phyloP scores from a whole-genome alignment of 768 basidiomycete genomes.

The Suillus brevipes region DNA sequence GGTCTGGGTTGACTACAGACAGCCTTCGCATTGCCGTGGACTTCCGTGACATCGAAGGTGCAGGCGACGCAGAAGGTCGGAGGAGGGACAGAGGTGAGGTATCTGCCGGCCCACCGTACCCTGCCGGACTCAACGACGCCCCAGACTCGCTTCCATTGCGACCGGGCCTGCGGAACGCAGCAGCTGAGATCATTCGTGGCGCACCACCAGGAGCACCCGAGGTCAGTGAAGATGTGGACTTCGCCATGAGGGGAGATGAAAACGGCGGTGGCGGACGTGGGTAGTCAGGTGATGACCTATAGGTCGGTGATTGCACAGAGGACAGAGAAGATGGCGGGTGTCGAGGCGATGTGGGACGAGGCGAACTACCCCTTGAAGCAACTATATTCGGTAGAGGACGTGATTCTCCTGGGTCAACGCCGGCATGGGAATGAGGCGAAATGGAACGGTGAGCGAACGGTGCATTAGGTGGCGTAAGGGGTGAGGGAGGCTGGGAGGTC shows the following conservation, averaged over 20 bases:
- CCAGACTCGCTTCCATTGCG: slow-evolving; percentile 24
- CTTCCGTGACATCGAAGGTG: slow-evolving; percentile 11
- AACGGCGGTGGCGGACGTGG: slow-evolving; percentile 38
- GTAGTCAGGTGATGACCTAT: slow-evolving; percentile 50
- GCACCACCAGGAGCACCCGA: slow-evolving; percentile 30
- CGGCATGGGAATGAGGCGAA: slow-evolving; percentile 39
- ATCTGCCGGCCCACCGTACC: slow-evolving; percentile 35
- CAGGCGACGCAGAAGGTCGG: slow-evolving; percentile 45
- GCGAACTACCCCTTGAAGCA: slow-evolving; percentile 7
- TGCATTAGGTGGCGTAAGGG: slow-evolving; percentile 38
- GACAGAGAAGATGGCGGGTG: slow-evolving; percentile 2
- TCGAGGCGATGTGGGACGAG: slow-evolving; percentile 17
- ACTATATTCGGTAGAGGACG: slow-evolving; percentile 5
- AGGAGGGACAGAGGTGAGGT: slow-evolving; percentile 48
- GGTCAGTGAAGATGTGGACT: slow-evolving; percentile 37
- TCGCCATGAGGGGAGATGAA: slow-evolving; percentile 28
- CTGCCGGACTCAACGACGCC: slow-evolving; percentile 15
- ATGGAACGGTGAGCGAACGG: slow-evolving; percentile 40
- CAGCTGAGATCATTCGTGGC: slow-evolving; percentile 68
- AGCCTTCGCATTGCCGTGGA: slow-evolving; percentile 21
- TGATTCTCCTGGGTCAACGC: slow-evolving; percentile 5
- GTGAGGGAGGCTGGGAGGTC: slow-evolving; percentile 25
- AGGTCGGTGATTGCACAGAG: slow-evolving; percentile 11
- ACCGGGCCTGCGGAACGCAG: slow-evolving; percentile 64
- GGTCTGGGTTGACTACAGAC: slow-evolving; percentile 32